phyloP scores from a whole-genome alignment of 805 yeast species.

The Zygosaccharomyces kombuchaensis region DNA sequence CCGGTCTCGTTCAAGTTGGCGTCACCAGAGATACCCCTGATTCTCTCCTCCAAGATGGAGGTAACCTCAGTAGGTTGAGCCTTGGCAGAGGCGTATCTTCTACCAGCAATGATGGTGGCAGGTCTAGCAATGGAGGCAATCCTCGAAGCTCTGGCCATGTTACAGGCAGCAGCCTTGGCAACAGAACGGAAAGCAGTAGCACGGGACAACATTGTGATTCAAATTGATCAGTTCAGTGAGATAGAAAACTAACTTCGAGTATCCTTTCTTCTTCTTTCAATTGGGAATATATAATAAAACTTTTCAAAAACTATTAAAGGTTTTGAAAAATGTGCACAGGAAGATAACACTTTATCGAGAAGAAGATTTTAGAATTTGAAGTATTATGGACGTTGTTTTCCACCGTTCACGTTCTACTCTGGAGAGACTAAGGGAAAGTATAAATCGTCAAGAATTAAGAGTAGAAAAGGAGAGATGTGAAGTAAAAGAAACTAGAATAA shows the following conservation, averaged over 20 bases:
- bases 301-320: neutral
- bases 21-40: constrained; percentile 98
- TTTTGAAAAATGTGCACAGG: neutral
- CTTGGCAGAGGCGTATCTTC: constrained; percentile 88
- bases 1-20: constrained; percentile 99
- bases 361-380: neutral
- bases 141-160: constrained; percentile 53
- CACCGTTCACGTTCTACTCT: neutral
- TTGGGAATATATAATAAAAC: constrained; percentile 7
- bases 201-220: constrained; percentile 70
- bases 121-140: constrained; percentile 59
- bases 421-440: neutral
- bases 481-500: neutral
- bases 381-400: neutral
- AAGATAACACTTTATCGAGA: neutral
- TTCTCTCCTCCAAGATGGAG: constrained; percentile 97
- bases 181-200: constrained; percentile 80
- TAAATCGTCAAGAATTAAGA: neutral
- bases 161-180: constrained; percentile 53
- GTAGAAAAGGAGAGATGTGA: neutral
- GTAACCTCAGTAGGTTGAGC: constrained; percentile 99
- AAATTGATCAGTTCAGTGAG: neutral
- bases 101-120: constrained; percentile 56
- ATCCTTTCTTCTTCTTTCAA: constrained; percentile 7
- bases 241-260: constrained; percentile 2